A percentile compares a stretch with the other conserved stretches of the same genome.
These are phyloP conservation scores for Phytophthora pini DNA, from an alignment of 352 stramenopile species.

Conservation along the genomic window DNA sequence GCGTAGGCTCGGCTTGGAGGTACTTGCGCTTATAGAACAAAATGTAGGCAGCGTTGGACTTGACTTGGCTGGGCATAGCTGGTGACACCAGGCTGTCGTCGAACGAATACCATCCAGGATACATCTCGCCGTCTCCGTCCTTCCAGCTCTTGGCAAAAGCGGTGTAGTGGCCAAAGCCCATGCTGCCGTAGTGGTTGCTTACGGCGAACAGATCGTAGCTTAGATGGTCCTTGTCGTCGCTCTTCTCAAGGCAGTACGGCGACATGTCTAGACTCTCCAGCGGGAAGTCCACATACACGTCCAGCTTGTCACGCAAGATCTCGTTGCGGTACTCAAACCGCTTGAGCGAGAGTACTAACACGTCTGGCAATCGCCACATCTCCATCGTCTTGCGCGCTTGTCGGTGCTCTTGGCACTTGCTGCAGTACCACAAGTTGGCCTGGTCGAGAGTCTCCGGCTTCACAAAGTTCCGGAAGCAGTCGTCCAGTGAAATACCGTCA, in stretches of 20 bases:
- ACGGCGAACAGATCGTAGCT: slow-evolving; percentile 91
- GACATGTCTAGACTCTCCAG: slow-evolving; percentile 85
- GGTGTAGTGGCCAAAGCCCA: slow-evolving; percentile 93
- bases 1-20: slow-evolving; percentile 25
- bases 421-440: slow-evolving; percentile 89
- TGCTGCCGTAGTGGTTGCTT: slow-evolving; percentile 91
- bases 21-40: slow-evolving; percentile 88
- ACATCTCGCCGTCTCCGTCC: slow-evolving; percentile 56
- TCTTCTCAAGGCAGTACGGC: slow-evolving; percentile 75
- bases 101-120: slow-evolving; percentile 84
- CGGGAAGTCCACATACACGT: slow-evolving; percentile 89
- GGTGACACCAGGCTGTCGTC: slow-evolving; percentile 82
- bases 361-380: slow-evolving; percentile 79
- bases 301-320: slow-evolving; percentile 83
- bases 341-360: slow-evolving; percentile 90
- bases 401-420: slow-evolving; percentile 76
- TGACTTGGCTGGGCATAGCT: slow-evolving; percentile 62
- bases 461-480: slow-evolving; percentile 90
- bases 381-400: slow-evolving; percentile 85
- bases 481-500: slow-evolving; percentile 63
- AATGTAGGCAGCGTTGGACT: slow-evolving; percentile 88
- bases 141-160: slow-evolving; percentile 83
- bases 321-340: slow-evolving; percentile 90
- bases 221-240: slow-evolving; percentile 43
- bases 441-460: slow-evolving; percentile 82